Conservation (phyloP, 2,329 filamentous ascomycete genomes). For the Coniosporium tulheliwenetii region DNA sequence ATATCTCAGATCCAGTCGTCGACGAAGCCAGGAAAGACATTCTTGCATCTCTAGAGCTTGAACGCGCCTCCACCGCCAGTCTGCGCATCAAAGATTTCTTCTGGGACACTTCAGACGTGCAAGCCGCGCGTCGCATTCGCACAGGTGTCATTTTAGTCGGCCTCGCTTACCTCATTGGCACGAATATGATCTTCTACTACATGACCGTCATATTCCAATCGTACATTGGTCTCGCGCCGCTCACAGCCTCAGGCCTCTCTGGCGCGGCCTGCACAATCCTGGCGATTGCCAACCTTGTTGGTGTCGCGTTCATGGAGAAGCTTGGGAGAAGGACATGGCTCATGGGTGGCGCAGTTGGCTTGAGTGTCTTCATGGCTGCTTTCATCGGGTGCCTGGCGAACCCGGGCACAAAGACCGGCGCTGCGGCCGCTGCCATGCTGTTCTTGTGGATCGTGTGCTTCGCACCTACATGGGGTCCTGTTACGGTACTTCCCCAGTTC, state of each 20-base stretch:
- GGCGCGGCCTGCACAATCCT: constrained; percentile 13
- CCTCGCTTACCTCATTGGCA: constrained; percentile 24
- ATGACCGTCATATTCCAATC: constrained; percentile 23
- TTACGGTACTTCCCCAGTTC: neutral
- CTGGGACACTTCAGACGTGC: constrained; percentile 8
- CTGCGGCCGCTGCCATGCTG: too few relatives aligned
- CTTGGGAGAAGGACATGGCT: too few relatives aligned
- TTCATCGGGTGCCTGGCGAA: too few relatives aligned
- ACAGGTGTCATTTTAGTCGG: constrained; percentile 23
- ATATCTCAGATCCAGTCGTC: constrained; percentile 6
- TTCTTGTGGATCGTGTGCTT: too few relatives aligned
- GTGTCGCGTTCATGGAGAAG: too few relatives aligned
- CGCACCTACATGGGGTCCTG: too few relatives aligned
- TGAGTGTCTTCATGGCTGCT: too few relatives aligned
- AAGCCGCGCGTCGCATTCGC: constrained; percentile 13
- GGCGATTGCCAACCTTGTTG: constrained; percentile 7
- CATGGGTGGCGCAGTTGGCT: too few relatives aligned
- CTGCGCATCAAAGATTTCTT: constrained; percentile 11
- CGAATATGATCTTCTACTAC: constrained; percentile 27
- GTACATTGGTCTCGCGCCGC: constrained; percentile 12
- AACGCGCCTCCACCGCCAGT: constrained; percentile 4
- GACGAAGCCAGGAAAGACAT: constrained; percentile 9
- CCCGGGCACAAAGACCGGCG: too few relatives aligned
- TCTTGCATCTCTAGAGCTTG: constrained; percentile 7
- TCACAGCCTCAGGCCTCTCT: constrained; percentile 10